These are phyloP conservation scores for Naegleria fowleri DNA, from an alignment of 208 protist species.

Conservation along the genomic window DNA sequence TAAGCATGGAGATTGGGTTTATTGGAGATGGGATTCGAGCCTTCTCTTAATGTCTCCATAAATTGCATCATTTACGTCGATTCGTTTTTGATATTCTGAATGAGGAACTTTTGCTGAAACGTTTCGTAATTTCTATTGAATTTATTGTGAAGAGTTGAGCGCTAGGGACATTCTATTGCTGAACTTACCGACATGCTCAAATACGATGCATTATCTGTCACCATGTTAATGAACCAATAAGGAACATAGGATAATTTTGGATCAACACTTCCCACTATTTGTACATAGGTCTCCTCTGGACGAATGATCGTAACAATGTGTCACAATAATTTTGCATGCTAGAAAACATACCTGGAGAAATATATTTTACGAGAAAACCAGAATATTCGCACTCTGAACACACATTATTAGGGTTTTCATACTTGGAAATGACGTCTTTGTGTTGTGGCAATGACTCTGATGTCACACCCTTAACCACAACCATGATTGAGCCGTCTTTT, in stretches of 20 bases:
- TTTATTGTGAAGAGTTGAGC: too few relatives aligned
- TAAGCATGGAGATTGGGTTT: too few relatives aligned
- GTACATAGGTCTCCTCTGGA: not conserved
- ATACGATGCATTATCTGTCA: not conserved
- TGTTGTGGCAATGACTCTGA: not conserved
- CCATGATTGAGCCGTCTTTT: not conserved
- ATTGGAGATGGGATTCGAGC: not conserved
- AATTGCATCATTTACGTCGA: not conserved
- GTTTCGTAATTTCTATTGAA: not conserved
- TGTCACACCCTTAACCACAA: not conserved
- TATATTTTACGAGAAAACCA: not conserved
- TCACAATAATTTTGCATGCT: too few relatives aligned
- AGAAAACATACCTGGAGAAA: not conserved
- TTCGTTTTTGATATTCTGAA: not conserved
- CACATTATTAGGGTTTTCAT: not conserved
- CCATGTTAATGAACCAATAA: not conserved
- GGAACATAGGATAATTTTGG: not conserved
- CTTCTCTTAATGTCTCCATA: not conserved
- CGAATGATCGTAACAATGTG: too few relatives aligned
- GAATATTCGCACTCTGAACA: not conserved
- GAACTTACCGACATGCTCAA: not conserved
- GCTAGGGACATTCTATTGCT: too few relatives aligned
- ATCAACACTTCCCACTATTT: not conserved
- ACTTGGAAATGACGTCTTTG: not conserved
- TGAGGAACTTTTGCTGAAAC: not conserved